phyloP scores from a whole-genome alignment of 2,329 filamentous ascomycete species.

The Aspergillus brasiliensis region DNA sequence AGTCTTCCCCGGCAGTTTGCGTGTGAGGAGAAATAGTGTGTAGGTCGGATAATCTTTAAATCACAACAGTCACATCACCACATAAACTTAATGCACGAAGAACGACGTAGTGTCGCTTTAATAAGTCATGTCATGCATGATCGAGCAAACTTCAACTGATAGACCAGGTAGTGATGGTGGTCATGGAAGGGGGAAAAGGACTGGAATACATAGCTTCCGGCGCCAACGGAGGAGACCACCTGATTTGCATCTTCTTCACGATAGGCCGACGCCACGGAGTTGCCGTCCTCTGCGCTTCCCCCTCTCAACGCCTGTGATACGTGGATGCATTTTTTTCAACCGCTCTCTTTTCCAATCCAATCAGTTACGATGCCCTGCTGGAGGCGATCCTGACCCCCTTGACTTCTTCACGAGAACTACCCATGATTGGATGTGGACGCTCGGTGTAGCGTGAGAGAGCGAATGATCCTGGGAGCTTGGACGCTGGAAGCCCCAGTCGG shows the following conservation, averaged over 20 bases:
- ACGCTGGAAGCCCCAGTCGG: constrained; percentile 13
- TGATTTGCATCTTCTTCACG: constrained; percentile 8
- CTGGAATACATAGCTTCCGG: constrained; percentile 21
- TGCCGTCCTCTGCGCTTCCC: constrained; percentile 6
- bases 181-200: constrained; percentile 9
- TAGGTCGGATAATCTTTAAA: constrained; percentile 10
- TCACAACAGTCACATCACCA: constrained; percentile 17
- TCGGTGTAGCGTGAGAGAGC: background rate
- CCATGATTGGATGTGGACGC: constrained; percentile 15
- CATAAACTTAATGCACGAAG: constrained; percentile 12
- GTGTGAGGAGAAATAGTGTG: background rate
- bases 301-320: constrained; percentile 9
- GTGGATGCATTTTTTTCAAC: constrained; percentile 14
- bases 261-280: background rate
- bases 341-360: constrained; percentile 15
- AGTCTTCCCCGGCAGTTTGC: background rate
- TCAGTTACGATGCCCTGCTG: constrained; percentile 1
- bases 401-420: constrained; percentile 19
- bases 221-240: constrained; percentile 18
- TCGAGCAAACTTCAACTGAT: background rate
- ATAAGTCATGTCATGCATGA: constrained; percentile 11
- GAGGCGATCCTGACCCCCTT: constrained; percentile 8
- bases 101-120: constrained; percentile 1
- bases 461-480: background rate
- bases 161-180: constrained; percentile 4